Conservation (phyloP, 495 filamentous ascomycete species). For the Xylaria sp. region DNA sequence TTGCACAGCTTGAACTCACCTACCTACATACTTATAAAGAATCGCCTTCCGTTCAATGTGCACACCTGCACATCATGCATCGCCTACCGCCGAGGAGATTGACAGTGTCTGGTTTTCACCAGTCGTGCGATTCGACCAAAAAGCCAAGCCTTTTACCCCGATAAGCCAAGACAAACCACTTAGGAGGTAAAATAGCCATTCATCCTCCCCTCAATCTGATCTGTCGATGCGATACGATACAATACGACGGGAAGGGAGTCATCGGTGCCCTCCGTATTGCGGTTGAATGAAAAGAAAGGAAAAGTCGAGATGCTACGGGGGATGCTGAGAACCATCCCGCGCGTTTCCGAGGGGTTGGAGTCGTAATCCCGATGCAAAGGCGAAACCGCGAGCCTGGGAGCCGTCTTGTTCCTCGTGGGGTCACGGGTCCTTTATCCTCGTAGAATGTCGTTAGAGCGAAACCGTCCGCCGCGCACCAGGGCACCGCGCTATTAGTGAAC, state of each 20-base stretch:
- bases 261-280: not conserved
- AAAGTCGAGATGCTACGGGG: not conserved
- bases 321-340: not conserved
- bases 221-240: constrained; percentile 6
- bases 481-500: not conserved
- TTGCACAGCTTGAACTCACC: not conserved
- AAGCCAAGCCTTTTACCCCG: constrained; percentile 15
- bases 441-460: not conserved
- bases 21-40: not conserved
- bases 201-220: constrained; percentile 10
- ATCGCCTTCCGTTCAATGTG: not conserved
- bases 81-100: not conserved
- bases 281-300: not conserved
- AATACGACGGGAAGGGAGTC: constrained; percentile 2
- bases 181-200: constrained; percentile 9
- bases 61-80: not conserved
- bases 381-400: not conserved
- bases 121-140: not conserved
- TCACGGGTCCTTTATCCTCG: constrained; percentile 5
- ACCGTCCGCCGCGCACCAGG: not conserved
- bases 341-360: not conserved
- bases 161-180: constrained; percentile 21
- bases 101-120: not conserved
- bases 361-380: constrained; percentile 7
- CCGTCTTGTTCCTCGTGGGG: not conserved